A percentile compares a stretch with the other conserved stretches of the same genome.
Evolutionary conservation across 768 basidiomycete genomes (phyloP).

Genomic region (Leccinum disarticulatum): DNA sequence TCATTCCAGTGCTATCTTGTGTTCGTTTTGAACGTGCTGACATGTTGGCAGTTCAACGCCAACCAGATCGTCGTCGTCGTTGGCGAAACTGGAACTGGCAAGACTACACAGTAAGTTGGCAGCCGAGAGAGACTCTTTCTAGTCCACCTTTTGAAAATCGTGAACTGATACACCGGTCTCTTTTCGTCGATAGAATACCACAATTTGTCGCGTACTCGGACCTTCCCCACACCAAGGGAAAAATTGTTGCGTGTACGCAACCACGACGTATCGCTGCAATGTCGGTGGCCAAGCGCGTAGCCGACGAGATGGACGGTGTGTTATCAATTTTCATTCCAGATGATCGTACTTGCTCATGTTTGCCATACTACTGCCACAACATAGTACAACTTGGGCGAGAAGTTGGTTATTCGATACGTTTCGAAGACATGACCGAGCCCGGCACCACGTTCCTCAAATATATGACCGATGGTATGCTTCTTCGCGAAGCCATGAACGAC

Average conservation of each 20-base stretch:
- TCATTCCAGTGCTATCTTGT: not conserved
- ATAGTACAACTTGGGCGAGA: conserved; percentile 89
- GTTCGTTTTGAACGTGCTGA: not conserved
- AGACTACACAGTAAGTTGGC: conserved; percentile 84
- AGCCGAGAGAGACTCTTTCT: conserved; percentile 17
- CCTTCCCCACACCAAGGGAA: conserved; percentile 84
- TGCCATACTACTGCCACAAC: conserved; percentile 7
- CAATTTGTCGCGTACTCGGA: conserved; percentile 96
- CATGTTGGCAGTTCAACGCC: conserved; percentile 22
- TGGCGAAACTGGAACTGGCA: conserved; percentile 94
- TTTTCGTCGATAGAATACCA: conserved; percentile 69
- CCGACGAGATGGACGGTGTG: conserved; percentile 98
- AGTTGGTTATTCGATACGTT: conserved; percentile 97
- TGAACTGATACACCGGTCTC: conserved; percentile 28
- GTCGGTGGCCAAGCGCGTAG: conserved; percentile 97
- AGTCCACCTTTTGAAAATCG: conserved; percentile 20
- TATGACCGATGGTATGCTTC: conserved; percentile 99
- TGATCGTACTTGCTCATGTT: conserved; percentile 3
- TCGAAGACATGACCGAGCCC: conserved; percentile 84
- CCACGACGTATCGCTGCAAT: conserved; percentile 96
- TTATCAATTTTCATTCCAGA: conserved; percentile 3
- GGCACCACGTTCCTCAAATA: conserved; percentile 96
- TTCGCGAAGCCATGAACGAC: conserved; percentile 99
- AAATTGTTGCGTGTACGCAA: conserved; percentile 95
- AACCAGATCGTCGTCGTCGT: conserved; percentile 89